Base-by-base conservation (phyloP, 805 yeast species). In the Lipomyces yamadae region DNA sequence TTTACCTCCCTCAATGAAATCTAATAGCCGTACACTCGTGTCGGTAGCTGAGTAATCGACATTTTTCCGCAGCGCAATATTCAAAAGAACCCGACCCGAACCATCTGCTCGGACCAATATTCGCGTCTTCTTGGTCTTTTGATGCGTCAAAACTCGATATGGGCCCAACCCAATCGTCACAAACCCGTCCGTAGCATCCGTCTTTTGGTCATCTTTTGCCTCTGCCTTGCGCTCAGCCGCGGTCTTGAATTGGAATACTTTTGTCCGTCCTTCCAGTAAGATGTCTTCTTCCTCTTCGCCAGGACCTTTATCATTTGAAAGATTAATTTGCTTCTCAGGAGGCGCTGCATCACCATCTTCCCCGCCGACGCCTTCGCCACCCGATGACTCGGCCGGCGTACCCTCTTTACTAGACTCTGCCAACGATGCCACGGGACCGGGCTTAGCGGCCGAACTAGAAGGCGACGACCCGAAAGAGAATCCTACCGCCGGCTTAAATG, bases 81-180 rank as follows among this genome's bases (percentile, higher is more conserved):
- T 94, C 67, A 94, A 78, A 57, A 94, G 77, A 15, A 92, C 87
- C 72, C 96, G 85, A 52, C 89, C 88, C 52, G 92, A 87, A 35
- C 97, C 97, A 64, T 93, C 98, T 0, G 97, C 91, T 74, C 98
- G 86, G 29, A 94, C 83, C 48, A 94, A 79, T 13, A 91, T 79
- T 76, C 98, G 86, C 2, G 87, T 76, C 74, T 91, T 91, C 30
- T 81, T 79, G 8, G 89, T 87, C 1, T 80, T 82, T 61, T 83
- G 83, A 73, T 88, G 83, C 65, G 83, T 86, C 63, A 94, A 80
- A 11, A 94, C 81, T 73, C 91, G 90, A 72, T 92, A 81, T 60
- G 88, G 93, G 2, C 98, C 98, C 2, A 92, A 81, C 11, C 98
- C 98, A 70, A 84, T 83, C 4, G 86, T 78, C 48, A 81, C 82